Percentiles rank a stretch among this genome's conserved stretches.
Conservation (phyloP, 202 grass and related monocot species). For the Carex arenaria region DNA sequence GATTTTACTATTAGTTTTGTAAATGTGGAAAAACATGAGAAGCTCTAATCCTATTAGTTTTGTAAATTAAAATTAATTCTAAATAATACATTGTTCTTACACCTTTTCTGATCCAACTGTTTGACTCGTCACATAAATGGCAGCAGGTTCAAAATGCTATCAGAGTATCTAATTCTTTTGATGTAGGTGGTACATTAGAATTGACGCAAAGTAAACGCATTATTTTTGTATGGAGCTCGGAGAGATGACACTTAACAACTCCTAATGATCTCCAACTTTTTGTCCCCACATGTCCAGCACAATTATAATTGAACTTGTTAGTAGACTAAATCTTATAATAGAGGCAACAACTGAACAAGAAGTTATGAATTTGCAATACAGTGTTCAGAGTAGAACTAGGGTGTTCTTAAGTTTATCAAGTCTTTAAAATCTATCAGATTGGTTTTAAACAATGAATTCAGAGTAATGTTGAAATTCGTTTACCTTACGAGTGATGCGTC, state of each 20-base stretch:
- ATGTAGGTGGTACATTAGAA: neutral
- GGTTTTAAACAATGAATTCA: too few species aligned
- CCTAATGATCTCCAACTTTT: neutral
- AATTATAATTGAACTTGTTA: neutral
- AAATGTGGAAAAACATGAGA: too few species aligned
- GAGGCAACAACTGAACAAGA: neutral
- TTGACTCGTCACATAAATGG: neutral
- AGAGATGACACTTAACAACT: neutral
- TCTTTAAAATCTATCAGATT: too few species aligned
- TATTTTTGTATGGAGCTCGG: neutral
- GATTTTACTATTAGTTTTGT: too few species aligned
- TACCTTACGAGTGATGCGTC: too few species aligned
- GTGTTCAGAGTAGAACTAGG: too few species aligned
- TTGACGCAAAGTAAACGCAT: slow-evolving; percentile 2
- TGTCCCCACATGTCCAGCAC: neutral
- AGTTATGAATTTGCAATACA: too few species aligned
- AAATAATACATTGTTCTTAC: too few species aligned
- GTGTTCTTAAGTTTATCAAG: too few species aligned
- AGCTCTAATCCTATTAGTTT: too few species aligned
- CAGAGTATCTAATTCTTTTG: neutral
- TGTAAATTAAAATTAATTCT: too few species aligned
- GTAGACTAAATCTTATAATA: neutral
- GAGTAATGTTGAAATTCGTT: too few species aligned
- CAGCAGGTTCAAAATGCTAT: neutral
- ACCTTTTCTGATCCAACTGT: neutral